These are phyloP conservation scores for Rosa lucieae DNA, from an alignment of 306 rosid genomes.

Conservation along the genomic window DNA sequence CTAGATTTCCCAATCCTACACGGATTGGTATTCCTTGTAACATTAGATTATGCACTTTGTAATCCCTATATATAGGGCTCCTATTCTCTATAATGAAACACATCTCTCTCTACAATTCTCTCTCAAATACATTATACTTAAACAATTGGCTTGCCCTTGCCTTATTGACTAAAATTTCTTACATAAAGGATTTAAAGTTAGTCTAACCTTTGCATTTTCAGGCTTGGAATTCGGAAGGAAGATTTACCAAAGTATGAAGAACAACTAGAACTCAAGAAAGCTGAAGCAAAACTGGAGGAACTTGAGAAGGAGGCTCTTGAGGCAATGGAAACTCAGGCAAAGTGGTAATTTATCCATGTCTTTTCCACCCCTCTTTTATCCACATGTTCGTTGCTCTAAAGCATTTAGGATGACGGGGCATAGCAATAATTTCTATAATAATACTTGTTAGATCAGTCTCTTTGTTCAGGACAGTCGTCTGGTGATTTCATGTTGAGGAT, in stretches of 20 bases:
- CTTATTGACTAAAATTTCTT: background rate
- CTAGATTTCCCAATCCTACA: no score
- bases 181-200: background rate
- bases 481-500: background rate
- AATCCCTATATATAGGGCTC: no score
- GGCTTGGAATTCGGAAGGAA: constrained; percentile 73
- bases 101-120: no score
- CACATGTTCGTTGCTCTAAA: background rate
- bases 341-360: constrained; percentile 49
- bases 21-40: no score
- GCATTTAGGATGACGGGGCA: background rate
- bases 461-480: background rate
- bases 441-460: background rate
- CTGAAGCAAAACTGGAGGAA: constrained; percentile 86
- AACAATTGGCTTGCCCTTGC: background rate
- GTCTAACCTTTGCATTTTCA: constrained; percentile 15
- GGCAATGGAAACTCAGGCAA: constrained; percentile 91
- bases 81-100: no score
- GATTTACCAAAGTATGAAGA: constrained; percentile 84
- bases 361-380: background rate
- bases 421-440: background rate
- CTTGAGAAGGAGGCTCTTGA: constrained; percentile 79
- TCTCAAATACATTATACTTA: no score
- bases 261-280: constrained; percentile 66
- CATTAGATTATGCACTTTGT: no score